Evolutionary conservation across 805 yeast species (phyloP).

Genomic region (Barnettozyma sucrosica): DNA sequence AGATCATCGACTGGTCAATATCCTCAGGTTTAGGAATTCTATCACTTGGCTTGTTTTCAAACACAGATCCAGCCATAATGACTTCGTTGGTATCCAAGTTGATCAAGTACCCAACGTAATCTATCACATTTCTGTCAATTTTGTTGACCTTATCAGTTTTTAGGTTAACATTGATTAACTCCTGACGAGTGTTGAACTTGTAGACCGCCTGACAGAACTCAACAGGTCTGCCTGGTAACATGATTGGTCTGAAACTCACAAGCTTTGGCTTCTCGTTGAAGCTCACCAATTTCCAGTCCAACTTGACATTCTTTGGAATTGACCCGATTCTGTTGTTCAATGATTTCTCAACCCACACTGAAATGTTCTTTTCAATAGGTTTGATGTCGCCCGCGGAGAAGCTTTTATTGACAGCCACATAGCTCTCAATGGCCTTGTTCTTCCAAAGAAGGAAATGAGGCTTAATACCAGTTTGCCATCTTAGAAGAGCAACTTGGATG

Average conservation of each 20-base stretch:
- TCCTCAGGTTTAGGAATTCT: slow-evolving; percentile 30
- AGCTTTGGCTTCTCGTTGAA: slow-evolving; percentile 70
- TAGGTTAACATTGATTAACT: slow-evolving; percentile 43
- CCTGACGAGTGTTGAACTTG: slow-evolving; percentile 57
- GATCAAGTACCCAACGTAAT: slow-evolving; percentile 55
- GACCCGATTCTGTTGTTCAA: slow-evolving; percentile 44
- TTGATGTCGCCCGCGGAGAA: slow-evolving; percentile 59
- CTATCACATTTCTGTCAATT: slow-evolving; percentile 49
- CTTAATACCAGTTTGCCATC: slow-evolving; percentile 61
- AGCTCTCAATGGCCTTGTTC: slow-evolving; percentile 73
- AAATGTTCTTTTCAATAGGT: slow-evolving; percentile 38
- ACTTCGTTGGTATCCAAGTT: slow-evolving; percentile 55
- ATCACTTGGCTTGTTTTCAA: slow-evolving; percentile 48
- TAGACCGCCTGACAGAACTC: slow-evolving; percentile 57
- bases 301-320: slow-evolving; percentile 50
- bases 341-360: slow-evolving; percentile 61
- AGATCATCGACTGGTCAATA: slow-evolving; percentile 23
- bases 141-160: slow-evolving; percentile 40
- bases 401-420: slow-evolving; percentile 72
- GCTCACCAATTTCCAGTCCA: slow-evolving; percentile 74
- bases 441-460: slow-evolving; percentile 76
- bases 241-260: slow-evolving; percentile 61
- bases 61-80: slow-evolving; percentile 58
- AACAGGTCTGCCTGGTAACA: slow-evolving; percentile 49
- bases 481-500: slow-evolving; percentile 56